Conservation (phyloP, 768 basidiomycete species). For the Auriculariales sp. region DNA sequence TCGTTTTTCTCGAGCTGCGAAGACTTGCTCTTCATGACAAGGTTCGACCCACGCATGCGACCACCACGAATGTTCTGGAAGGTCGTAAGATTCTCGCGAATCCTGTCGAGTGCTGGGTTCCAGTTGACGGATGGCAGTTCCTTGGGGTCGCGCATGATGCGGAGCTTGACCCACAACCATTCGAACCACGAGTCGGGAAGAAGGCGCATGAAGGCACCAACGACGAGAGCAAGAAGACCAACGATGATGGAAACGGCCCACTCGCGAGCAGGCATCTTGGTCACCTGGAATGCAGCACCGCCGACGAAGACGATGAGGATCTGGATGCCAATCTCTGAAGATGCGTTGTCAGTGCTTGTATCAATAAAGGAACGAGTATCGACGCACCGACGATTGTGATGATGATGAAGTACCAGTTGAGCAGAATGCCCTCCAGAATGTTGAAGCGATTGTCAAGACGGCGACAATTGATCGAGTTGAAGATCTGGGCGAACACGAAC, state of each 20-base stretch:
- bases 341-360: not conserved
- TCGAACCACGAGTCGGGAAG: conserved; percentile 75
- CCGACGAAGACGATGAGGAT: conserved; percentile 84
- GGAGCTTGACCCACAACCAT: conserved; percentile 34
- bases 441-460: conserved; percentile 77
- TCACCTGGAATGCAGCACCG: conserved; percentile 83
- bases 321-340: conserved; percentile 75
- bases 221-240: conserved; percentile 75
- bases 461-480: conserved; percentile 87
- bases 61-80: conserved; percentile 80
- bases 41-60: conserved; percentile 72
- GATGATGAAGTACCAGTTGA: conserved; percentile 70
- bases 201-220: conserved; percentile 67
- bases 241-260: conserved; percentile 91
- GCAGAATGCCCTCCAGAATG: conserved; percentile 68
- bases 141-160: conserved; percentile 49
- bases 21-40: conserved; percentile 67
- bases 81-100: conserved; percentile 74
- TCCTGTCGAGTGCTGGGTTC: conserved; percentile 66
- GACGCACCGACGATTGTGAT: conserved; percentile 74
- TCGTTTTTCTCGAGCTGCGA: conserved; percentile 25
- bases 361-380: not conserved
- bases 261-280: conserved; percentile 59
- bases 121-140: conserved; percentile 54
- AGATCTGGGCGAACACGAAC: conserved; percentile 97